Conservation (phyloP, 345 rosid species). For the Camelina laxa region DNA sequence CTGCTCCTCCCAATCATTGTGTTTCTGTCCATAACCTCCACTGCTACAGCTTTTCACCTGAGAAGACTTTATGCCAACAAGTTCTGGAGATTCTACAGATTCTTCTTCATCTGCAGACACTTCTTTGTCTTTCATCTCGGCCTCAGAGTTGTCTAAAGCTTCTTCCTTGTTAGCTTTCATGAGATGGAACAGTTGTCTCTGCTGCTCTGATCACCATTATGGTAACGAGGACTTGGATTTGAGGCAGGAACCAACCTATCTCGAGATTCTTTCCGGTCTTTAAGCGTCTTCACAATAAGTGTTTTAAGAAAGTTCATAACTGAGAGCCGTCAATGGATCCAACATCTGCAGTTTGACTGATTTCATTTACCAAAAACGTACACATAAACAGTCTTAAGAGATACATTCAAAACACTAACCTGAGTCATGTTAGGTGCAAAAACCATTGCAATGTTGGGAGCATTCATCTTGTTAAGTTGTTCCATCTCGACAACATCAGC, state of each 20-base stretch:
- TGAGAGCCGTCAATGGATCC: conserved; percentile 94
- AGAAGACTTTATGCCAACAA: conserved; percentile 28
- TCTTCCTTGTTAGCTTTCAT: conserved; percentile 47
- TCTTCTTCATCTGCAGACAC: conserved; percentile 48
- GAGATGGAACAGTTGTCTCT: conserved; percentile 44
- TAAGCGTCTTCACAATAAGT: conserved; percentile 65
- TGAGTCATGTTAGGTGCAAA: conserved; percentile 99
- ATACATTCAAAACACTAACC: conserved; percentile 49
- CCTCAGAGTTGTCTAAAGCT: conserved; percentile 25
- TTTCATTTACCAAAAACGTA: conserved; percentile 13
- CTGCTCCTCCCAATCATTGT: conserved; percentile 35
- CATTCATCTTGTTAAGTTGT: conserved; percentile 92
- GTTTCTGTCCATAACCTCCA: conserved; percentile 43
- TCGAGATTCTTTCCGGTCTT: conserved; percentile 65
- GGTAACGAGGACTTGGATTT: conserved; percentile 61
- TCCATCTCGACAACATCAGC: conserved; percentile 92
- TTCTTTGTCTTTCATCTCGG: conserved; percentile 43
- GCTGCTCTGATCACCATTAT: conserved; percentile 62
- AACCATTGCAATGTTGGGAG: conserved; percentile 92
- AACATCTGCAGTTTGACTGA: conserved; percentile 69
- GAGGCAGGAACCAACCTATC: conserved; percentile 51
- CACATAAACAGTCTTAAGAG: background rate
- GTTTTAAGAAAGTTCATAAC: conserved; percentile 95
- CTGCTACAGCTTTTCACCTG: conserved; percentile 43
- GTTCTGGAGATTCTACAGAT: conserved; percentile 44